Evolutionary conservation across 2,329 filamentous ascomycete genomes (phyloP).

Genomic region (Fusarium hainanense): DNA sequence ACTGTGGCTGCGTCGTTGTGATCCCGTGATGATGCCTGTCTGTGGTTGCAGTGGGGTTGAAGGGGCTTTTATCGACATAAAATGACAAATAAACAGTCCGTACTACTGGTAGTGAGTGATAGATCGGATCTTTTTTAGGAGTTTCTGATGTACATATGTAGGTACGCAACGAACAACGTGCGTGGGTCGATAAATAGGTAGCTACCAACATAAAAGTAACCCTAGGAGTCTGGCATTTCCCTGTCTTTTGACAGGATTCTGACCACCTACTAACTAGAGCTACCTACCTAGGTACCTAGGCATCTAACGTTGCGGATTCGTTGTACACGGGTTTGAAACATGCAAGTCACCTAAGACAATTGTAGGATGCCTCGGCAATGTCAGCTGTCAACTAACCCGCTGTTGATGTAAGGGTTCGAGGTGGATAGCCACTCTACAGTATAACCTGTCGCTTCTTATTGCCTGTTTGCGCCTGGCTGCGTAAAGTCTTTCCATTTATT

Average conservation of each 20-base stretch:
- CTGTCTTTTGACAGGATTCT: not conserved
- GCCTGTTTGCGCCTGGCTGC: slow-evolving; percentile 14
- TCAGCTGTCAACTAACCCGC: not conserved
- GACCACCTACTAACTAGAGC: not conserved
- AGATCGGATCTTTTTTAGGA: not conserved
- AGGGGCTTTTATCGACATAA: not conserved
- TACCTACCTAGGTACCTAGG: not conserved
- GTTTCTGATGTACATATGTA: not conserved
- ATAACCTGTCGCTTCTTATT: not conserved
- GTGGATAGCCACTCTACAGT: not conserved
- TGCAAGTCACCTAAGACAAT: slow-evolving; percentile 25
- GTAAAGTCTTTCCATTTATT: slow-evolving; percentile 1
- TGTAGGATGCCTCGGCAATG: slow-evolving; percentile 36
- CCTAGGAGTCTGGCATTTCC: slow-evolving; percentile 3
- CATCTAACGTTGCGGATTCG: not conserved
- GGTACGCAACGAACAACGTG: not conserved
- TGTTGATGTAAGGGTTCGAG: not conserved
- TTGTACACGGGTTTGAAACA: not conserved
- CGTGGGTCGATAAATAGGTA: slow-evolving; percentile 1
- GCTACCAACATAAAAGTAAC: not conserved
- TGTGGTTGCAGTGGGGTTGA: slow-evolving; percentile 38
- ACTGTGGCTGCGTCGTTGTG: slow-evolving; percentile 8
- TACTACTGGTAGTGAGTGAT: not conserved
- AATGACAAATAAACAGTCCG: slow-evolving; percentile 2
- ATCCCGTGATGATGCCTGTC: slow-evolving; percentile 41